A percentile compares a stretch with the other conserved stretches of the same genome.
These are phyloP conservation scores for Decorospora gaudefroyi DNA, from an alignment of 2,329 filamentous ascomycete species.

Conservation along the genomic window DNA sequence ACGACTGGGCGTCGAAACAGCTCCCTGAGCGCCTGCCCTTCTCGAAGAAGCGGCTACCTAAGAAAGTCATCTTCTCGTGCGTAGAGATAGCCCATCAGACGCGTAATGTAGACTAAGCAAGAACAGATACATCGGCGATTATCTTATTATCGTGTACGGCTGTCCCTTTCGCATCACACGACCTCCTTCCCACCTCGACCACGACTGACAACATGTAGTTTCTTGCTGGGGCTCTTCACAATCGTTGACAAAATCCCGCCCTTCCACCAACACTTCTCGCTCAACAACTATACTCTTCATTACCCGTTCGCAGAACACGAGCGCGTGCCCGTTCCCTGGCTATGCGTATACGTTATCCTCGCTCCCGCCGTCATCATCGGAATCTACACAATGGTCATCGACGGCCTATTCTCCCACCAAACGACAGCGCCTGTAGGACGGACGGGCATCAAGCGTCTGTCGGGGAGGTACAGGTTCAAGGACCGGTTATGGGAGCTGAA, in stretches of 20 bases:
- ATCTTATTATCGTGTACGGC: slow-evolving; percentile 61
- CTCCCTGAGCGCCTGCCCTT: slow-evolving; percentile 57
- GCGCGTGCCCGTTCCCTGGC: slow-evolving; percentile 57
- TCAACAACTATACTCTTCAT: slow-evolving; percentile 61
- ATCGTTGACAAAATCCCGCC: slow-evolving; percentile 60
- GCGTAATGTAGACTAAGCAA: slow-evolving; percentile 25
- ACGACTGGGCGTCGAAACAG: slow-evolving; percentile 44
- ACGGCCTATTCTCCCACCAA: slow-evolving; percentile 62
- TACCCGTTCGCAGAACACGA: slow-evolving; percentile 63
- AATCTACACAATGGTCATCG: slow-evolving; percentile 61
- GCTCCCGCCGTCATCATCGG: slow-evolving; percentile 58
- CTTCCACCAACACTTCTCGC: slow-evolving; percentile 62
- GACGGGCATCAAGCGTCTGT: slow-evolving; percentile 42
- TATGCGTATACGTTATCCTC: slow-evolving; percentile 56
- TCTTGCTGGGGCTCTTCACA: slow-evolving; percentile 57
- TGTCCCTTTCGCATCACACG: slow-evolving; percentile 34
- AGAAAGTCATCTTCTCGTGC: slow-evolving; percentile 59
- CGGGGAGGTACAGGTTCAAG: slow-evolving; percentile 57
- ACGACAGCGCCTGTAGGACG: slow-evolving; percentile 35
- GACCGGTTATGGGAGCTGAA: slow-evolving; percentile 66
- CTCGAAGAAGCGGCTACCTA: slow-evolving; percentile 57
- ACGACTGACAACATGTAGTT: slow-evolving; percentile 44
- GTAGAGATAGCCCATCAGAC: slow-evolving; percentile 25
- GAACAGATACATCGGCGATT: slow-evolving; percentile 61
- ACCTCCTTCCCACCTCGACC: slow-evolving; percentile 35